A percentile compares a stretch with the other conserved stretches of the same genome.
Conservation (phyloP, 768 basidiomycete species). For the Podaxis rugospora region DNA sequence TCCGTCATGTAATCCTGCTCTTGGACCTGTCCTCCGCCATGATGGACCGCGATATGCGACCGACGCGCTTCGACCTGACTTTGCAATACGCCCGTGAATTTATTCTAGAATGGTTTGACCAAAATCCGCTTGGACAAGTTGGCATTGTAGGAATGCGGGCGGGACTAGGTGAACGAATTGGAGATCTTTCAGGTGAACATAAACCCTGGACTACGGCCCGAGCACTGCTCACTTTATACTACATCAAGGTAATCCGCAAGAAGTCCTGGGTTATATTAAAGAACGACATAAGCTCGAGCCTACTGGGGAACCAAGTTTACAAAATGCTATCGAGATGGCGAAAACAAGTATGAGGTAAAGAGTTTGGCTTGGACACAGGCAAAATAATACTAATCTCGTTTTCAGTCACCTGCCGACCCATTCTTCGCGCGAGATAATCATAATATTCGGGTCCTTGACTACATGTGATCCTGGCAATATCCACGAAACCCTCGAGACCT, state of each 20-base stretch:
- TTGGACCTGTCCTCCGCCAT: constrained; percentile 89
- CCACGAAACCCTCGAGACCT: constrained; percentile 87
- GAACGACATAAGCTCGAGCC: constrained; percentile 90
- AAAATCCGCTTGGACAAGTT: constrained; percentile 97
- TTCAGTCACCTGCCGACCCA: constrained; percentile 93
- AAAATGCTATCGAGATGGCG: constrained; percentile 98
- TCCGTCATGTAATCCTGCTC: constrained; percentile 90
- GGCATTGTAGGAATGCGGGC: constrained; percentile 91
- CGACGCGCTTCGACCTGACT: constrained; percentile 88
- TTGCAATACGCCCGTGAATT: constrained; percentile 91
- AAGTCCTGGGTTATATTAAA: constrained; percentile 81
- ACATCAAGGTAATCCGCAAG: constrained; percentile 68
- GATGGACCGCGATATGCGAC: constrained; percentile 95
- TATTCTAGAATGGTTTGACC: constrained; percentile 96
- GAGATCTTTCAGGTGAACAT: constrained; percentile 84
- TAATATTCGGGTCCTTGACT: constrained; percentile 93
- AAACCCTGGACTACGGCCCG: neutral
- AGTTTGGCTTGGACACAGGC: neutral
- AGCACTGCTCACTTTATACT: neutral
- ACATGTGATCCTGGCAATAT: constrained; percentile 98
- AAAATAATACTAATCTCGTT: constrained; percentile 5
- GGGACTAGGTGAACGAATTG: constrained; percentile 85
- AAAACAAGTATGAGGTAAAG: constrained; percentile 83
- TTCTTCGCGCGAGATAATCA: constrained; percentile 91
- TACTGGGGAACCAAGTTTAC: constrained; percentile 88